Base-by-base conservation (phyloP, 768 basidiomycete genomes). In the Tulasnella sp. region DNA sequence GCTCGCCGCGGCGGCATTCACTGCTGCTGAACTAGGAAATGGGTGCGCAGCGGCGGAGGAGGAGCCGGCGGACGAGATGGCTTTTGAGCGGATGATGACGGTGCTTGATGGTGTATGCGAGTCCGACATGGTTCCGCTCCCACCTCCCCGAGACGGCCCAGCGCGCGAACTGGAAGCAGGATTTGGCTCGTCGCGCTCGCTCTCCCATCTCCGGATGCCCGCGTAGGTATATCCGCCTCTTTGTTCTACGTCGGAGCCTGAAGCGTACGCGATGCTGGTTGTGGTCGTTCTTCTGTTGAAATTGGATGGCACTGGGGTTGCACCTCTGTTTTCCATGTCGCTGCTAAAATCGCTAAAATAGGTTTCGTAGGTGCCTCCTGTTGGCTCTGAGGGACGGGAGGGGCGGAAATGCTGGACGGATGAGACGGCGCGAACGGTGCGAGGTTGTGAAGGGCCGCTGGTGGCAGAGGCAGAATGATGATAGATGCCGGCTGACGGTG, bases 271-370 rank as follows among this genome's bases (percentile, higher is more conserved):
- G 44, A 44, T 48, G 52, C 75, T 58, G 76, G 31, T 62, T 14
- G 52, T 77, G 38, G 48, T 62, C 36, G 76, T 38, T 31, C 36
- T 16, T 71, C 56, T 58, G 52, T 36, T 58, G 62, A 71, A 77
- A 62, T 38, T 58, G 7, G 76, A 36, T 21, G 76, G 76, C 36
- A 62, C 58, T 5, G 76, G 76, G 16, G 76, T 77, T 36, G 48
- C 58, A 36, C 62, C 62, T 27, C 56, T 48, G 36, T 62, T 56
- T 39, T 58, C 40, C 38, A 56, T 58, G 56, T 77, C 76, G 56
- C 31, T 58, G 58, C 76, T 77, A 52, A 77, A 40, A 77, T 77
- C 76, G 76, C 76, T 77, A 36, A 77, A 39, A 9, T 77, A 46
- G 16, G 58, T 39, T 52, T 58, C 76, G 62, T 40, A 56, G 18